Conservation (phyloP, 306 rosid species). For the Pyrus pyrifolia region DNA sequence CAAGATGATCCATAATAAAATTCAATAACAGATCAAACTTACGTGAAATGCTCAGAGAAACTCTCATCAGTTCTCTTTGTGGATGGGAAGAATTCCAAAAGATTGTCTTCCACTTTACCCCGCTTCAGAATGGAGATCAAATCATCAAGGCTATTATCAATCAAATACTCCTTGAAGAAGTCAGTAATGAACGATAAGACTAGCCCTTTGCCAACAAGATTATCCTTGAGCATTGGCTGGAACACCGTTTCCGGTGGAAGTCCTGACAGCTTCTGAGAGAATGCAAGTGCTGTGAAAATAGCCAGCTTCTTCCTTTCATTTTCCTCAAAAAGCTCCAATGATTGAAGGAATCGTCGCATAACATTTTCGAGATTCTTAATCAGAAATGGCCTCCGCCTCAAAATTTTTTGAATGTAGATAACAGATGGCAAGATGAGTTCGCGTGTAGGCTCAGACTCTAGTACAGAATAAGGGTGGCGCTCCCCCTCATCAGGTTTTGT, state of each 20-base stretch:
- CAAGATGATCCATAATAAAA: not conserved
- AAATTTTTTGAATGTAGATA: constrained; percentile 84
- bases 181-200: constrained; percentile 88
- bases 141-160: constrained; percentile 96
- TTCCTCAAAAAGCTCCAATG: constrained; percentile 97
- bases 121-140: constrained; percentile 89
- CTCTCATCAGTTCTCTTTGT: constrained; percentile 72
- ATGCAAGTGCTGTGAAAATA: constrained; percentile 97
- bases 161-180: constrained; percentile 93
- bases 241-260: constrained; percentile 97
- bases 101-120: constrained; percentile 94
- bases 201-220: constrained; percentile 98
- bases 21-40: constrained; percentile 19
- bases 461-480: constrained; percentile 87
- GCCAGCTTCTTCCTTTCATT: constrained; percentile 98
- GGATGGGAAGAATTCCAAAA: constrained; percentile 82
- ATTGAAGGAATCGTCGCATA: constrained; percentile 90
- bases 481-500: constrained; percentile 99
- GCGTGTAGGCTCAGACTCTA: constrained; percentile 78
- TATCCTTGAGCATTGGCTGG: constrained; percentile 97
- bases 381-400: constrained; percentile 92
- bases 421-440: constrained; percentile 84
- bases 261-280: constrained; percentile 98
- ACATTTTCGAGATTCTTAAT: constrained; percentile 98
- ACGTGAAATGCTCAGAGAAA: constrained; percentile 97